phyloP scores from a whole-genome alignment of 352 stramenopile genomes.

The Phytopythium aichiense region DNA sequence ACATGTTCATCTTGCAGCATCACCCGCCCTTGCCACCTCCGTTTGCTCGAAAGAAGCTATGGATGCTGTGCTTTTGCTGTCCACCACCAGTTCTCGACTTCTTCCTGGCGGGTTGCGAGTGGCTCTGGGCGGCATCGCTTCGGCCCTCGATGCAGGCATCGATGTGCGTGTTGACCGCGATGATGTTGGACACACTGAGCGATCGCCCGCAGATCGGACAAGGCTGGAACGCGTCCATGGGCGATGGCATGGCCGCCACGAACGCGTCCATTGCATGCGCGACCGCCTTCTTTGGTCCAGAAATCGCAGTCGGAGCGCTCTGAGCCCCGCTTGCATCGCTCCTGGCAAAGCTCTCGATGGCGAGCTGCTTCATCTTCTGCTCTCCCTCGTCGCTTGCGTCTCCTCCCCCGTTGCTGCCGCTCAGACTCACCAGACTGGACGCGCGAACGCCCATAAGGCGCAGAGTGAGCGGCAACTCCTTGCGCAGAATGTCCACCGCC shows the following conservation, averaged over 20 bases:
- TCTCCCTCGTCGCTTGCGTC: constrained; percentile 5
- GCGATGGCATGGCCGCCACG: constrained; percentile 4
- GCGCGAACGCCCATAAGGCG: constrained; percentile 65
- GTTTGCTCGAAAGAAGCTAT: constrained; percentile 17
- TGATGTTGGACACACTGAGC: constrained; percentile 43
- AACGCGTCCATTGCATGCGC: constrained; percentile 8
- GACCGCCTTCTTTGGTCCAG: constrained; percentile 2
- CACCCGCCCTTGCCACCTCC: not conserved
- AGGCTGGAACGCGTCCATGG: constrained; percentile 19
- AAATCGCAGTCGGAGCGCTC: not conserved
- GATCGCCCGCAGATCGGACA: constrained; percentile 58
- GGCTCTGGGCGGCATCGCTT: not conserved
- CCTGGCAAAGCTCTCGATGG: constrained; percentile 41
- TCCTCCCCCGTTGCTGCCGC: not conserved
- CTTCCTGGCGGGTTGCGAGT: constrained; percentile 5
- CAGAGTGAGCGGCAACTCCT: constrained; percentile 63
- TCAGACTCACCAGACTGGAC: constrained; percentile 32
- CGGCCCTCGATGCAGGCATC: constrained; percentile 39
- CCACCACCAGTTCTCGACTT: constrained; percentile 13
- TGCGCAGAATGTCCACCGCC: constrained; percentile 47
- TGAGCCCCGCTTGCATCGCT: not conserved
- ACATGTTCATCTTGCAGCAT: not conserved
- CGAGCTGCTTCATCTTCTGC: constrained; percentile 39
- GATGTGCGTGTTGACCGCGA: constrained; percentile 65
- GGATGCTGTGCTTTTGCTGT: constrained; percentile 19